A percentile compares a stretch with the other conserved stretches of the same genome.
These are phyloP conservation scores for Ochetophila trinervis DNA, from an alignment of 306 rosid species.

Conservation along the genomic window DNA sequence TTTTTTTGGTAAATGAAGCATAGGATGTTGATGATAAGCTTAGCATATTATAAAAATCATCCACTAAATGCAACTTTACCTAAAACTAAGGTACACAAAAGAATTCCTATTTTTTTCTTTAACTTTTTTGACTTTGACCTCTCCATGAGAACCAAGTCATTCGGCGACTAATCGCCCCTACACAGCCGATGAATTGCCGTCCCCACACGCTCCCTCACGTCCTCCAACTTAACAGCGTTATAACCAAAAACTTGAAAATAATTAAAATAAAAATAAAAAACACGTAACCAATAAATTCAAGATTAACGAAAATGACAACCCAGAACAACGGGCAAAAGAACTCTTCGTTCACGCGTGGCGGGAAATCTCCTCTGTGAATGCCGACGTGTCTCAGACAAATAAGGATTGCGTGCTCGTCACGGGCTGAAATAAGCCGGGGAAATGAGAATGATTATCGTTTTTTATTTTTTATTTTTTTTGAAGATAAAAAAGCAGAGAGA, in stretches of 20 bases:
- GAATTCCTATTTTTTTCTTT: not conserved
- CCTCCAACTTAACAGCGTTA: no score
- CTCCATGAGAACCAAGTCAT: not conserved
- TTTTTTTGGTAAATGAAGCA: no score
- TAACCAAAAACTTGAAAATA: no score
- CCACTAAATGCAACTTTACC: conserved; percentile 13
- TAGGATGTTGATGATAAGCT: not conserved
- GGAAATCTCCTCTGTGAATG: no score
- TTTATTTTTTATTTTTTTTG: no score
- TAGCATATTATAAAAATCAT: not conserved
- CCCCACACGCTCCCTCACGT: no score
- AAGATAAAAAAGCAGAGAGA: not conserved
- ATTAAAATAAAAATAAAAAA: not conserved
- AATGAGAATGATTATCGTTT: no score
- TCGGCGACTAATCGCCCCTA: not conserved
- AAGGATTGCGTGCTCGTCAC: no score
- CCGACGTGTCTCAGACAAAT: no score
- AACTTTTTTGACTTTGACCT: conserved; percentile 1
- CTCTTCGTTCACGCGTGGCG: no score
- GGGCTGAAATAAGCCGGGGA: no score
- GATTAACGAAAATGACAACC: conserved; percentile 1
- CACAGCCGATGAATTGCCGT: not conserved
- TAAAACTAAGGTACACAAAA: not conserved
- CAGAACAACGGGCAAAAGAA: not conserved
- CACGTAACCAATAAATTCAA: not conserved